Evolutionary conservation across 495 filamentous ascomycete species (phyloP).

Genomic region (Podospora didyma): DNA sequence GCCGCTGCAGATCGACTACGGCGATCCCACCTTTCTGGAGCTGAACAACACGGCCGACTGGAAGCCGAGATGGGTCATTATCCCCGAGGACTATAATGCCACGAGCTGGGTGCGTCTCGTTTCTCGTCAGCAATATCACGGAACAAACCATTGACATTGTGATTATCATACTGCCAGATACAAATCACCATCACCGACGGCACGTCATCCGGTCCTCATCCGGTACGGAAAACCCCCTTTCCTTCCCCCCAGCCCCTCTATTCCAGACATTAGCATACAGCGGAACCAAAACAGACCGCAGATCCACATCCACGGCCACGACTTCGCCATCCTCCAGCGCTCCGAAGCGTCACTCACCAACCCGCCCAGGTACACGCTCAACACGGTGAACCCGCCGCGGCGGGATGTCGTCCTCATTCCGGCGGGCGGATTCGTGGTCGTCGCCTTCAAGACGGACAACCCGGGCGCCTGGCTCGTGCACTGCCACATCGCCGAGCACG

Average conservation of each 20-base stretch:
- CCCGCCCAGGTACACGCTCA: conserved; percentile 27
- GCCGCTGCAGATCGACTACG: not conserved
- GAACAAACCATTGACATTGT: no score
- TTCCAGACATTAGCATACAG: no score
- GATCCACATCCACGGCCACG: conserved; percentile 50
- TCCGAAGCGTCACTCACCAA: conserved; percentile 22
- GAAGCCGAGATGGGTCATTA: not conserved
- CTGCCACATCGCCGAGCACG: conserved; percentile 19
- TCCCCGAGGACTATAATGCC: not conserved
- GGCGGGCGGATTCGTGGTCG: conserved; percentile 39
- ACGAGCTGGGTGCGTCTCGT: not conserved
- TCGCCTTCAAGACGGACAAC: conserved; percentile 56
- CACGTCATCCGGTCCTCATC: not conserved
- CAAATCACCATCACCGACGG: not conserved
- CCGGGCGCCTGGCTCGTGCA: conserved; percentile 18
- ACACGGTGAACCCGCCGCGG: conserved; percentile 44
- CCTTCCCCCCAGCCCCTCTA: no score
- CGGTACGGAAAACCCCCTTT: no score
- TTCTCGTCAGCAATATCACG: no score
- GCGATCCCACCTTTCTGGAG: not conserved
- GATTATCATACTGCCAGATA: not conserved
- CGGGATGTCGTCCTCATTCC: conserved; percentile 56
- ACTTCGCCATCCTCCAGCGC: conserved; percentile 45
- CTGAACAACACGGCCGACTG: not conserved
- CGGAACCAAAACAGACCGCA: no score